Evolutionary conservation across 768 basidiomycete genomes (phyloP).

Genomic region (Trametopsis cervina): DNA sequence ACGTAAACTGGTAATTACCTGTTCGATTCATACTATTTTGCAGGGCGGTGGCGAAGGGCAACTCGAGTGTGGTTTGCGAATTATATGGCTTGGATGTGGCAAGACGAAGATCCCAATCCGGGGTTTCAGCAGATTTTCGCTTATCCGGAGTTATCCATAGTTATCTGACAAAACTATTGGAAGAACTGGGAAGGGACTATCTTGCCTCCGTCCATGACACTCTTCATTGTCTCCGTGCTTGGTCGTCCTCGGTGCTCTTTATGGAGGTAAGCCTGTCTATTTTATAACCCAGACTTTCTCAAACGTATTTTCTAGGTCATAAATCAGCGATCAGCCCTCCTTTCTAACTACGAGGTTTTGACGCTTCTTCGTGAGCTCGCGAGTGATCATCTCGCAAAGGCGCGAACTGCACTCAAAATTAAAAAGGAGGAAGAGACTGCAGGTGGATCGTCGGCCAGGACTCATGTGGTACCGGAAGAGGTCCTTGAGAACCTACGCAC

Average conservation of each 20-base stretch:
- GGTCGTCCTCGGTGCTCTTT: too few species aligned
- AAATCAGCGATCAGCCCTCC: constrained; percentile 66
- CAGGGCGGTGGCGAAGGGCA: background rate
- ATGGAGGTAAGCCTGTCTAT: constrained; percentile 21
- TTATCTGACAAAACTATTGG: too few species aligned
- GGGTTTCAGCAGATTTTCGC: background rate
- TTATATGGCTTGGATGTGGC: background rate
- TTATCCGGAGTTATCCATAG: background rate
- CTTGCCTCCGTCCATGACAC: too few species aligned
- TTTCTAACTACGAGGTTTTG: constrained; percentile 87
- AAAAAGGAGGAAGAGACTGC: constrained; percentile 71
- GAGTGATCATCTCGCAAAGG: constrained; percentile 59
- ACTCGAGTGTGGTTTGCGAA: background rate
- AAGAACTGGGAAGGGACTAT: too few species aligned
- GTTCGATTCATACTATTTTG: constrained; percentile 28
- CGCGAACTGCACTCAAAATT: constrained; percentile 62
- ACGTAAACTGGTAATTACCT: constrained; percentile 19
- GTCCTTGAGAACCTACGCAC: constrained; percentile 79
- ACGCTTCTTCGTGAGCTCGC: constrained; percentile 71
- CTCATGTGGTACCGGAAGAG: constrained; percentile 36
- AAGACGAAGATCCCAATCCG: background rate
- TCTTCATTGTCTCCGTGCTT: too few species aligned
- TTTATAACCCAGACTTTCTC: background rate
- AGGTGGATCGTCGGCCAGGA: constrained; percentile 25
- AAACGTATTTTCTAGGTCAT: constrained; percentile 42